Base-by-base conservation (phyloP, 2,329 filamentous ascomycete genomes). In the Fusarium sp. region DNA sequence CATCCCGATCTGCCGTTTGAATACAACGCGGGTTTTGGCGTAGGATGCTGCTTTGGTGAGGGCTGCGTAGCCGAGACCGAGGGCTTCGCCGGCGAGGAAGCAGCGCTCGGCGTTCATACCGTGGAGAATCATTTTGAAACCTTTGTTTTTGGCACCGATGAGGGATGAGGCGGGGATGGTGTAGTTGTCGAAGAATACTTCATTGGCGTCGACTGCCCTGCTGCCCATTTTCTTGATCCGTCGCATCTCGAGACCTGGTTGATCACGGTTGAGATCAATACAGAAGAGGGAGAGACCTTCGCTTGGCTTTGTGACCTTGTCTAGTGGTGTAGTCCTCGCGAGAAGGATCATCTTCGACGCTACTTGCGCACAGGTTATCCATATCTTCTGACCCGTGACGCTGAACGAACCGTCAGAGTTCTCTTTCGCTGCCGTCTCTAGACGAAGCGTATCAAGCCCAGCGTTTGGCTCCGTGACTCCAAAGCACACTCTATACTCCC, bases 201-300 rank as follows among this genome's bases (percentile, higher is more conserved):
- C 93, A 75, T 97, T 97, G 2, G 94, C 93, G 77, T 96, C 94
- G 3, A 97, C 90, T 0, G 93, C 93, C 18, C 93, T 86, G 0
- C 93, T 93, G 14, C 94, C 94, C 93, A 97, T 96, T 81, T 97
- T 97, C 81, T 89, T 91, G 75, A 97, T 97, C 78, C 85, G 89
- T 48, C 89, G 90, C 79, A 96, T 84, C 15, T 92, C 89, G 3
- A 96, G 84, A 0, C 87, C 87, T 0, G 91, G 87, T 8, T 87
- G 83, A 0, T 79, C 79, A 28, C 87, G 87, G 79, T 96, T 89
- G 9, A 97, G 86, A 66, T 94, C 90, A 66, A 97, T 94, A 78
- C 92, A 96, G 81, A 97, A 96, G 36, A 97, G 84, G 0, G 92
- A 94, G 0, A 97, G 85, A 0, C 92, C 93, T 79, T 95, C 90